Evolutionary conservation across 176 grass and related monocot genomes (phyloP), one percentile per base, ranked within the genome.

Genomic region (Saccharum spontaneum): DNA sequence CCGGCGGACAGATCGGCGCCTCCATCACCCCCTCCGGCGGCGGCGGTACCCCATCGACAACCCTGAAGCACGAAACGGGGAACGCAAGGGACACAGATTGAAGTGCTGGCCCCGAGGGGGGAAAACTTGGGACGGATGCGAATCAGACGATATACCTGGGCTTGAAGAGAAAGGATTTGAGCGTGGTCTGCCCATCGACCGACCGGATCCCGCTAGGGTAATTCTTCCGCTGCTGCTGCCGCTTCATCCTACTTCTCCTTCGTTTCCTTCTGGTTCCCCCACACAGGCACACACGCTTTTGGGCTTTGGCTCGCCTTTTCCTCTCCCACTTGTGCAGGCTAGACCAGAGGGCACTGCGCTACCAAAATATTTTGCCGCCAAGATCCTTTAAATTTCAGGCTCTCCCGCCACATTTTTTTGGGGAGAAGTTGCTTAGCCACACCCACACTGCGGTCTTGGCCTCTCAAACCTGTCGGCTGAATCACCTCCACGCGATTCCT

Each of bases 91-190:
- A 45, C 2, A 38, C 14, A 67, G 24, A 72, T 59, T 16, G 8
- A 77, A 31, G 28, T 72, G 18, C 28, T 72, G 23, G 37, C 8
- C 31, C 13, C 20, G 10, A 68, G 4, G 17, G 1, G 8, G 3
- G 5, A 6, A 43, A 71, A 43, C 8, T 43, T 72, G 12, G 33
- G n/a, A 50, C 37, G 1, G 28, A 33, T 22, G 37, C 14, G 20
- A 62, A 76, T 76, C 57, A 26, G 82, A 66, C 8, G 22, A 30
- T 12, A 17, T 15, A 94, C 87, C 81, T 92, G 24, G 77, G 49
- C 44, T 94, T 94, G 68, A 74, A 34, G 72, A 94, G 84, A 86
- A 92, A 95, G 46, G 87, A 92, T 69, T 88, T 86, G 69, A 95
- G 83, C 30, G 88, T 86, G 71, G 85, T 88, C 81, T 95, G 93